A percentile compares a stretch with the other conserved stretches of the same genome.
These are phyloP conservation scores for Lasiosphaeria ovina DNA, from an alignment of 495 filamentous ascomycete species.

Conservation along the genomic window DNA sequence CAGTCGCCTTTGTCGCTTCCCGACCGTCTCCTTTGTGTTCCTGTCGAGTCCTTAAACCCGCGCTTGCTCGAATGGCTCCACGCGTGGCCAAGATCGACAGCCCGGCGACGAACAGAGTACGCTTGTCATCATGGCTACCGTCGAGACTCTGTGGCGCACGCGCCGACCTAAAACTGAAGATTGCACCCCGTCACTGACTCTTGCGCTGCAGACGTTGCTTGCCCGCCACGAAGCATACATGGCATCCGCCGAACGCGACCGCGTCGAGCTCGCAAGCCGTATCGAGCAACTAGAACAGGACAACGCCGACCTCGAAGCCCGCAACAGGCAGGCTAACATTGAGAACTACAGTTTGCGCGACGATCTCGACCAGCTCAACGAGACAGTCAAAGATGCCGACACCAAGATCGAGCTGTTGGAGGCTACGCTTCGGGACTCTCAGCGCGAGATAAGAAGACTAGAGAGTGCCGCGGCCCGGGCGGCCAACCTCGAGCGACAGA, in stretches of 20 bases:
- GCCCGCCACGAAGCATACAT: constrained; percentile 91
- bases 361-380: constrained; percentile 79
- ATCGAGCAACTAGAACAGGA: constrained; percentile 77
- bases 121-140: constrained; percentile 16
- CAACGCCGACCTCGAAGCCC: constrained; percentile 67
- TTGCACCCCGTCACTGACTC: constrained; percentile 27
- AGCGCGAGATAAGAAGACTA: constrained; percentile 71
- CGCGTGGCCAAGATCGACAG: background rate
- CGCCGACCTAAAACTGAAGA: constrained; percentile 15
- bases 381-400: constrained; percentile 71
- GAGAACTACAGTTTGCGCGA: constrained; percentile 78
- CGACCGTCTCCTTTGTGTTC: constrained; percentile 5
- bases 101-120: background rate
- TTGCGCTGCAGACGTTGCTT: constrained; percentile 80
- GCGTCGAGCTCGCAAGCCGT: constrained; percentile 61
- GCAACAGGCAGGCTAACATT: constrained; percentile 69
- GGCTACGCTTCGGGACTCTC: constrained; percentile 67
- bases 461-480: constrained; percentile 71
- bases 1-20: constrained; percentile 5
- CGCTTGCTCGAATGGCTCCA: background rate
- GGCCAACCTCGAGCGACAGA: constrained; percentile 71
- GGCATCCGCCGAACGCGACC: constrained; percentile 81
- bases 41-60: background rate
- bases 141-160: constrained; percentile 6
- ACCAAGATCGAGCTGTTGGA: constrained; percentile 68